A percentile compares a stretch with the other conserved stretches of the same genome.
Conservation (phyloP, 2,329 filamentous ascomycete genomes). For the Decorospora gaudefroyi region DNA sequence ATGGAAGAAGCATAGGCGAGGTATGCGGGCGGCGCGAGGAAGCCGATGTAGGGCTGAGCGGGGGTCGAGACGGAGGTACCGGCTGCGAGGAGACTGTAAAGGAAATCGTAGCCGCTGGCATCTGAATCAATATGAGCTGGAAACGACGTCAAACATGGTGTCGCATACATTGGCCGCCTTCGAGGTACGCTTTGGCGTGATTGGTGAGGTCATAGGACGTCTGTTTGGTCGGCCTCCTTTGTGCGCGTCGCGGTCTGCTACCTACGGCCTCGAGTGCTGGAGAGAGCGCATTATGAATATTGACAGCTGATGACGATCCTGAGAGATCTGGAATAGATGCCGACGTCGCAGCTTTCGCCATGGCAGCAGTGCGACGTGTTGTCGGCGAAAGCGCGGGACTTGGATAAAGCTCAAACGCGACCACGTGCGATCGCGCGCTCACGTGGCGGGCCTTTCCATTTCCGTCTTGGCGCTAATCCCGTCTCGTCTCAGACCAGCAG, state of each 20-base stretch:
- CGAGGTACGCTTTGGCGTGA: slow-evolving; percentile 46
- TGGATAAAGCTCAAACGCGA: neutral
- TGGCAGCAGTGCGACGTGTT: slow-evolving; percentile 1
- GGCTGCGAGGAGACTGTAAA: slow-evolving; percentile 41
- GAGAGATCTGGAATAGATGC: neutral
- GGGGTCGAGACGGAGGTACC: slow-evolving; percentile 42
- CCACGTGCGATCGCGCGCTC: slow-evolving; percentile 5
- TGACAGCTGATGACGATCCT: neutral
- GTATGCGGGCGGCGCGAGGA: slow-evolving; percentile 71
- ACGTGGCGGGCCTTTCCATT: neutral
- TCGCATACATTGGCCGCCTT: slow-evolving; percentile 39
- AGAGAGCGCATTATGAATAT: slow-evolving; percentile 3
- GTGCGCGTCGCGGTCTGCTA: slow-evolving; percentile 30
- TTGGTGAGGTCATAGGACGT: slow-evolving; percentile 44
- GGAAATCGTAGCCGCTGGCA: slow-evolving; percentile 41
- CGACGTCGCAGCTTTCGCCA: slow-evolving; percentile 9
- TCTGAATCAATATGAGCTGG: slow-evolving; percentile 29
- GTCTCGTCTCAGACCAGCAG: neutral
- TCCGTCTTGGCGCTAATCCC: neutral
- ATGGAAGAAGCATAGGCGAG: slow-evolving; percentile 79
- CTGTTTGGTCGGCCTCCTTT: slow-evolving; percentile 39
- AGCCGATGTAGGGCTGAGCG: slow-evolving; percentile 53
- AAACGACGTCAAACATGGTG: neutral
- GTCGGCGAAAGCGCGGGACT: slow-evolving; percentile 1
- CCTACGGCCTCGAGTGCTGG: slow-evolving; percentile 31